Percentiles rank a stretch among this genome's conserved stretches.
Evolutionary conservation across 2,329 filamentous ascomycete genomes (phyloP).

Genomic region (Botrytis byssoidea): DNA sequence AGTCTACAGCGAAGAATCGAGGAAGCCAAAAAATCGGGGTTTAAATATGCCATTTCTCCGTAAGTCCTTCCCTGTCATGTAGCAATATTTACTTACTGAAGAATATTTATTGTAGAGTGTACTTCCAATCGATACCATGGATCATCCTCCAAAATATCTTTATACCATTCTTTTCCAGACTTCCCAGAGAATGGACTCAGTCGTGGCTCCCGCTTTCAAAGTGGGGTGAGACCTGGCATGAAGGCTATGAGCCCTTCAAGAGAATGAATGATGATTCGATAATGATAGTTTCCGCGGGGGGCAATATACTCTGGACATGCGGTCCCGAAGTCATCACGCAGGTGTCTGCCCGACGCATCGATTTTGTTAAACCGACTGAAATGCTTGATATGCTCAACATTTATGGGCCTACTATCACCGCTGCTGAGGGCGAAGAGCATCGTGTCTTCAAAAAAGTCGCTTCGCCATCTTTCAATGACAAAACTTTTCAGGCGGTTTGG

Average conservation of each 20-base stretch:
- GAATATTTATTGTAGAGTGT: not conserved
- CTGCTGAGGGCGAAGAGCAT: slow-evolving; percentile 11
- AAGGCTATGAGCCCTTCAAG: slow-evolving; percentile 10
- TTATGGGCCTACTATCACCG: slow-evolving; percentile 12
- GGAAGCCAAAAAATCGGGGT: not conserved
- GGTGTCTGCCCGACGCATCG: not conserved
- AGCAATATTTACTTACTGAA: not conserved
- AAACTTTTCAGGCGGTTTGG: not conserved
- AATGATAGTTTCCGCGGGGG: slow-evolving; percentile 1
- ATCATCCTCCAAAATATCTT: slow-evolving; percentile 14
- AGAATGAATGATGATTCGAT: not conserved
- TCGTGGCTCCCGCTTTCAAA: not conserved
- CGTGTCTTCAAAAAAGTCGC: slow-evolving; percentile 1
- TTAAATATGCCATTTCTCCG: slow-evolving; percentile 11
- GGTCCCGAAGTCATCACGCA: slow-evolving; percentile 9
- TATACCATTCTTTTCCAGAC: not conserved
- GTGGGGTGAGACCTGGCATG: slow-evolving; percentile 7
- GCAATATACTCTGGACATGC: slow-evolving; percentile 17
- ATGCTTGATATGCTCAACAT: slow-evolving; percentile 10
- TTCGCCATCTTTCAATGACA: slow-evolving; percentile 13
- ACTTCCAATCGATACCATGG: slow-evolving; percentile 16
- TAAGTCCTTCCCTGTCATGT: not conserved
- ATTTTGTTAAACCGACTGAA: slow-evolving; percentile 8
- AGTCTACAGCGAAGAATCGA: not conserved
- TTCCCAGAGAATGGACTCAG: not conserved